Conservation (phyloP, 2,329 filamentous ascomycete species). For the Diaporthe vexans region DNA sequence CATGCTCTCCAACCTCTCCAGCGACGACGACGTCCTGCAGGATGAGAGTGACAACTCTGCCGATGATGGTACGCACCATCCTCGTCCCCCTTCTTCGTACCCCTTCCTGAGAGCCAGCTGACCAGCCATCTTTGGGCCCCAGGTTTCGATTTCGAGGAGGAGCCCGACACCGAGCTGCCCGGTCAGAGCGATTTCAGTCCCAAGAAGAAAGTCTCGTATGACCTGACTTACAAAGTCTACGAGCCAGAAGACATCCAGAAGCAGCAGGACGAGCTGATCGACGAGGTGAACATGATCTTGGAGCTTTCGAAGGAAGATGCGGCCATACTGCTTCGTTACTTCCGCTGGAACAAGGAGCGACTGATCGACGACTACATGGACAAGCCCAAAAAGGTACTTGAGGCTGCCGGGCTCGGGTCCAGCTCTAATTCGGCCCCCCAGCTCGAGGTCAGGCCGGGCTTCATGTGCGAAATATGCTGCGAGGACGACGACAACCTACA, state of each 20-base stretch:
- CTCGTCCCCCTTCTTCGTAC: constrained; percentile 28
- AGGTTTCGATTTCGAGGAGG: constrained; percentile 73
- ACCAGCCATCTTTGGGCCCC: constrained; percentile 44
- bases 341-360: constrained; percentile 96
- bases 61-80: constrained; percentile 60
- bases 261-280: constrained; percentile 88
- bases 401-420: constrained; percentile 84
- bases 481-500: constrained; percentile 84
- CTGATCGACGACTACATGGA: constrained; percentile 98
- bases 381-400: constrained; percentile 81
- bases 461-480: constrained; percentile 95
- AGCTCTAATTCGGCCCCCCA: constrained; percentile 73
- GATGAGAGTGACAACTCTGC: constrained; percentile 82
- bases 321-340: constrained; percentile 89
- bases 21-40: constrained; percentile 80
- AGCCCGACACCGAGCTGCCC: constrained; percentile 67
- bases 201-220: constrained; percentile 81
- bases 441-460: constrained; percentile 80
- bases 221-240: constrained; percentile 88
- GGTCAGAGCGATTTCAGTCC: constrained; percentile 75
- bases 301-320: constrained; percentile 90
- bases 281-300: constrained; percentile 92
- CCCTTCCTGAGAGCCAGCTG: constrained; percentile 25
- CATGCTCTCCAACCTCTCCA: constrained; percentile 87
- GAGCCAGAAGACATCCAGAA: constrained; percentile 84